Conservation (phyloP, 2,329 filamentous ascomycete species). For the Lachnellula subtilissima region DNA sequence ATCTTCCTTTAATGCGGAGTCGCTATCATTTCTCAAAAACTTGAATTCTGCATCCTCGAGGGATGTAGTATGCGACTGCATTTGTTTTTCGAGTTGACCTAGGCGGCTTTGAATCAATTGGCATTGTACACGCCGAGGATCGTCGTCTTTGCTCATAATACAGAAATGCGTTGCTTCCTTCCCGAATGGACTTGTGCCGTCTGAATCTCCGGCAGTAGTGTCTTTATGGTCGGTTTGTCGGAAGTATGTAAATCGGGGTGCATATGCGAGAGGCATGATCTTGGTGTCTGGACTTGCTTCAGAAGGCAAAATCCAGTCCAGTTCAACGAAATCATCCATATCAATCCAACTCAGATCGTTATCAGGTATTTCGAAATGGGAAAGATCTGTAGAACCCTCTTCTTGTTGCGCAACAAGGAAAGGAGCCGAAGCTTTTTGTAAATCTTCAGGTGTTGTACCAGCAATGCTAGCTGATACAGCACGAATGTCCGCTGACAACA, state of each 20-base stretch:
- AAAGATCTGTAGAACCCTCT: slow-evolving; percentile 63
- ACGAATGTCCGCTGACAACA: slow-evolving; percentile 85
- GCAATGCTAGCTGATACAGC: slow-evolving; percentile 88
- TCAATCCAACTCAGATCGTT: slow-evolving; percentile 96
- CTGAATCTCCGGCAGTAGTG: slow-evolving; percentile 72
- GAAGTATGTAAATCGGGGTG: slow-evolving; percentile 96
- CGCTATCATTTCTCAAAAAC: slow-evolving; percentile 48
- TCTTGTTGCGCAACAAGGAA: slow-evolving; percentile 50
- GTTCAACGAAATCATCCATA: slow-evolving; percentile 98
- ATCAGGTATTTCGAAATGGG: slow-evolving; percentile 90
- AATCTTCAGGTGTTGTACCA: slow-evolving; percentile 71
- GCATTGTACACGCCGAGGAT: slow-evolving; percentile 82
- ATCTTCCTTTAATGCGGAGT: slow-evolving; percentile 49
- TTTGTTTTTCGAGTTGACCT: slow-evolving; percentile 71
- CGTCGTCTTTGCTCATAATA: slow-evolving; percentile 86
- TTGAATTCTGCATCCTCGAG: slow-evolving; percentile 73
- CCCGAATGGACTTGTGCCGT: slow-evolving; percentile 83
- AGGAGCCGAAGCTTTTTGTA: slow-evolving; percentile 54
- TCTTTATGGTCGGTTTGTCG: slow-evolving; percentile 90
- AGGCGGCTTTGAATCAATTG: slow-evolving; percentile 79
- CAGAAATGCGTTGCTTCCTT: slow-evolving; percentile 91
- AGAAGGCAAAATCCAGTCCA: slow-evolving; percentile 91
- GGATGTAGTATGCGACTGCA: slow-evolving; percentile 66
- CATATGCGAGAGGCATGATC: slow-evolving; percentile 86
- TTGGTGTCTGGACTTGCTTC: slow-evolving; percentile 89